These are phyloP conservation scores for Pharnaceum exiguum DNA, from an alignment of 148 eudicot species.

Conservation along the genomic window DNA sequence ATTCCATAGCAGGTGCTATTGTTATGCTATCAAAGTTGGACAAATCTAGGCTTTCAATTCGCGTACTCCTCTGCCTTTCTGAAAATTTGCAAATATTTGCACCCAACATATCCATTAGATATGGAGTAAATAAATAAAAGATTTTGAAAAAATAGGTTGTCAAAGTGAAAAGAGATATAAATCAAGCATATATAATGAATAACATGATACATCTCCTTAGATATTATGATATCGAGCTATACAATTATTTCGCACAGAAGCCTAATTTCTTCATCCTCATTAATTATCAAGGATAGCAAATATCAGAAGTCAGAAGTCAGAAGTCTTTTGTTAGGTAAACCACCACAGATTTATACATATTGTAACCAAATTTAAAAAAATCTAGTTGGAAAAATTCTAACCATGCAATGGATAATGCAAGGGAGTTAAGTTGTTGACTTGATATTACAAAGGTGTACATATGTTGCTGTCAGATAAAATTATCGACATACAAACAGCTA, in stretches of 20 bases:
- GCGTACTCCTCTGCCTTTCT: constrained; percentile 49
- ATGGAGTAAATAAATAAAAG: too few relatives aligned
- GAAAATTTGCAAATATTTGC: constrained; percentile 19
- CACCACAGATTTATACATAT: neutral
- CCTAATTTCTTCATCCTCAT: neutral
- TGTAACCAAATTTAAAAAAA: neutral
- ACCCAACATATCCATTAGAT: neutral
- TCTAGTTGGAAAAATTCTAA: too few relatives aligned
- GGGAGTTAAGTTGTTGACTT: too few relatives aligned
- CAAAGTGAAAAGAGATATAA: neutral
- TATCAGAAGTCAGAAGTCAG: too few relatives aligned
- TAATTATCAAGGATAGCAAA: neutral
- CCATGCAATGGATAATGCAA: too few relatives aligned
- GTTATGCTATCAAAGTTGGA: constrained; percentile 52
- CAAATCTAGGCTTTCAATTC: constrained; percentile 60
- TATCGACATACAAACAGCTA: too few relatives aligned
- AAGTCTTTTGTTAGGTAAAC: constrained; percentile 9
- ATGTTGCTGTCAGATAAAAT: too few relatives aligned
- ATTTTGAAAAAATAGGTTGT: neutral
- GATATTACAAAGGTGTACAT: too few relatives aligned
- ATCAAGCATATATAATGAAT: too few relatives aligned
- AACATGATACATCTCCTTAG: too few relatives aligned
- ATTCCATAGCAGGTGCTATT: constrained; percentile 38
- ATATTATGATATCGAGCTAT: neutral
- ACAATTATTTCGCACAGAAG: neutral